These are phyloP conservation scores for Aspergillus avenaceus DNA, from an alignment of 495 filamentous ascomycete species.

Conservation along the genomic window DNA sequence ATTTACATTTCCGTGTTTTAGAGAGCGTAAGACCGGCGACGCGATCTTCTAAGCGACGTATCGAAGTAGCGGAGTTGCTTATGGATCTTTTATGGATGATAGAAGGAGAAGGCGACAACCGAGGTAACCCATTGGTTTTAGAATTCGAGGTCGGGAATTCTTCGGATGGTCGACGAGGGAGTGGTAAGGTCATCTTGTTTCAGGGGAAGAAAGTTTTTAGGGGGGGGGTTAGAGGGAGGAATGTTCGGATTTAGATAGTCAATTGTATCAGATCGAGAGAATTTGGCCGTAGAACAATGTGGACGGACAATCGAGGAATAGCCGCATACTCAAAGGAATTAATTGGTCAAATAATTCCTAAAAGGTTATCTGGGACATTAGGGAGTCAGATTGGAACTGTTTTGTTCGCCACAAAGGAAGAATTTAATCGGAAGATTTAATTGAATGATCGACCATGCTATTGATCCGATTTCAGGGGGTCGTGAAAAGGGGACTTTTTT, in stretches of 20 bases:
- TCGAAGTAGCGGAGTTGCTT: slow-evolving; percentile 40
- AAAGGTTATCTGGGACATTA: neutral
- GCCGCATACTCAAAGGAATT: neutral
- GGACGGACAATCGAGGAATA: neutral
- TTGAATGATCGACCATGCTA: neutral
- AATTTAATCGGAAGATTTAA: neutral
- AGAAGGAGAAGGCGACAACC: slow-evolving; percentile 49
- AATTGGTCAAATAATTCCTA: neutral
- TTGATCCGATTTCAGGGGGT: slow-evolving; percentile 2
- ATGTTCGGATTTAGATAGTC: neutral
- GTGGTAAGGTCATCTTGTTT: slow-evolving; percentile 36
- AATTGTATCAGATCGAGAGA: neutral
- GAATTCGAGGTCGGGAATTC: slow-evolving; percentile 43
- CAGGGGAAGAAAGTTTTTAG: slow-evolving; percentile 11
- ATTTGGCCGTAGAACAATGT: neutral
- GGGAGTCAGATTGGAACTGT: neutral
- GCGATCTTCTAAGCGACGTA: slow-evolving; percentile 42
- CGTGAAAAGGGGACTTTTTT: neutral
- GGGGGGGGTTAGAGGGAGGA: too few relatives aligned
- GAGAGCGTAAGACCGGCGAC: slow-evolving; percentile 23
- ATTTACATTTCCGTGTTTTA: slow-evolving; percentile 56
- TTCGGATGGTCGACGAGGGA: slow-evolving; percentile 44
- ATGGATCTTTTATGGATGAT: slow-evolving; percentile 50
- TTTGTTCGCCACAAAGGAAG: neutral
- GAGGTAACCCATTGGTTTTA: slow-evolving; percentile 51